Base-by-base conservation (phyloP, 495 filamentous ascomycete species). In the Aspergillus leporis region DNA sequence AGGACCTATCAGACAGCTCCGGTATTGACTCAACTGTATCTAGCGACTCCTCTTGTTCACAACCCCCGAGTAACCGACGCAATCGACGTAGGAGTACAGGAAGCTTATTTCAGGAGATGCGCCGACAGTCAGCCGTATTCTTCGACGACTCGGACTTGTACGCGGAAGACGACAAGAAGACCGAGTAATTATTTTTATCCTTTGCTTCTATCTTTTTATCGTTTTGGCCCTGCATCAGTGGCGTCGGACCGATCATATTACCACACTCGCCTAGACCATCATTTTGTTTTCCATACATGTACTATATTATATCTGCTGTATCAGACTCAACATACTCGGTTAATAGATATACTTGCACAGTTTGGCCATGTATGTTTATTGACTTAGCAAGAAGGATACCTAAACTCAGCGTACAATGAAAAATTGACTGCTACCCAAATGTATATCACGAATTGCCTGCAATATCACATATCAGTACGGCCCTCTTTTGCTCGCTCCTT, bases 71-170 rank as follows among this genome's bases (percentile, higher is more conserved):
- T 30, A 63, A 12, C 23, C 47, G 51, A 34, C 59, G 59, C 41
- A 48, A 31, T 23, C 43, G 43, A 22, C 18, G 43, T 13, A 55
- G 56, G 4, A 62, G 63, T 19, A 55, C 55, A 54, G 74, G 73
- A n/a, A 82, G 77, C 59, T 62, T 87, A 19, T 73, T 89, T 40
- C 77, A 84, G 60, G 86, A 89, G 66, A 67, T 88, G 40, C 70
- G 77, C 41, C 71, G 85, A 52, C 86, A 88, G 68, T 81, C 81
- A 43, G 75, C 79, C 6, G 85, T 88, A 1, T 87, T 89, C 62
- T 83, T 84, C 60, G 84, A 85, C 53, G 83, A 86, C 65, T 66
- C 75, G 19, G 80, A 79, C 56, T 52, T 72, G 10, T 77, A 72
- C 47, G 69, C 43, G 10, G 46, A 36, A 23, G 51, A 53, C 32